Evolutionary conservation across 257 asterid species (phyloP).

Genomic region (Thymus quinquecostatus): DNA sequence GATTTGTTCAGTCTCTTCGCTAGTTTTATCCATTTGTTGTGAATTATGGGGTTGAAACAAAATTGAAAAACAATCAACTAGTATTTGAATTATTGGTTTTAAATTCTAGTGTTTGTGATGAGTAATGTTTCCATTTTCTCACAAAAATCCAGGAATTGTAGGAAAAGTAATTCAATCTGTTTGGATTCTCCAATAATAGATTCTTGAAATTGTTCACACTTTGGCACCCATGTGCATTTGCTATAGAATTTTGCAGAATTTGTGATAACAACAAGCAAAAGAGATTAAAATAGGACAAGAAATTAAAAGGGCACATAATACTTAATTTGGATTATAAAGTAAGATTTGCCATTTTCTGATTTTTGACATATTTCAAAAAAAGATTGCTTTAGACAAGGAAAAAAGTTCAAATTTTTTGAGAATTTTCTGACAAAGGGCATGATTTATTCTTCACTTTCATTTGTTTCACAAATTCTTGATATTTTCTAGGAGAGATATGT

Average conservation of each 20-base stretch:
- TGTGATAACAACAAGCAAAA: neutral
- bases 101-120: neutral
- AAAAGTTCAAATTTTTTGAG: constrained; percentile 9
- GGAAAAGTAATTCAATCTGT: neutral
- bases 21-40: too few species aligned
- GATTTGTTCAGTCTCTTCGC: too few species aligned
- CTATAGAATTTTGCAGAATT: neutral
- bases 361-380: constrained; percentile 22
- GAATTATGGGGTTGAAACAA: neutral
- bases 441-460: neutral
- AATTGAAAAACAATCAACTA: neutral
- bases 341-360: constrained; percentile 23
- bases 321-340: neutral
- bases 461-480: neutral
- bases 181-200: constrained; percentile 1
- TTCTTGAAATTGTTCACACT: neutral
- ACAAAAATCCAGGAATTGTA: neutral
- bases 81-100: neutral
- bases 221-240: constrained; percentile 19
- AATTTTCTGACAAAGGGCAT: constrained; percentile 15
- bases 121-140: neutral
- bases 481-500: neutral
- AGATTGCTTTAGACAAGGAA: neutral
- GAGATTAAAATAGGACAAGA: neutral
- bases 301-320: neutral